Conservation (phyloP, 257 asterid genomes). For the Ilex aquifolium region DNA sequence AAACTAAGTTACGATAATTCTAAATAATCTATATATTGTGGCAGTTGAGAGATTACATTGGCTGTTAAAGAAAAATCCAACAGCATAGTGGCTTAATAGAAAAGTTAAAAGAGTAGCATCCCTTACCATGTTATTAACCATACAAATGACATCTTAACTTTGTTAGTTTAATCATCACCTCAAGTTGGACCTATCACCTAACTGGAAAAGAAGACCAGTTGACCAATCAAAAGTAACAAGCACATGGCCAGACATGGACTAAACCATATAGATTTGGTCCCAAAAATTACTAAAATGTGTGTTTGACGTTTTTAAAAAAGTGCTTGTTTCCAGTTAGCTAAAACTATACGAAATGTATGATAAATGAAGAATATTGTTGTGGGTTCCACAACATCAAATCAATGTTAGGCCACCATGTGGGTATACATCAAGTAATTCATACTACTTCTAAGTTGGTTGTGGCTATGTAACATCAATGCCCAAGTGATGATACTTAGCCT, state of each 20-base stretch:
- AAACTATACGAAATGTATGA: conserved; percentile 20
- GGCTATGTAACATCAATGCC: too few species aligned
- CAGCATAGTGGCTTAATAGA: conserved; percentile 27
- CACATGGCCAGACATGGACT: conserved; percentile 43
- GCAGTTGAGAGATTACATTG: background rate
- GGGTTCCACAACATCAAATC: conserved; percentile 33
- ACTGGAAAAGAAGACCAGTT: conserved; percentile 28
- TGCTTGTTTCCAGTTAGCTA: conserved; percentile 19
- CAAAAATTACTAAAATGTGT: conserved; percentile 15
- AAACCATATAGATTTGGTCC: conserved; percentile 29
- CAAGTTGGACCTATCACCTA: conserved; percentile 30
- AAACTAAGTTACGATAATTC: too few species aligned
- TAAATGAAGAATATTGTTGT: conserved; percentile 13
- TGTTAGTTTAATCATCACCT: conserved; percentile 34
- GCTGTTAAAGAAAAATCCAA: conserved; percentile 8
- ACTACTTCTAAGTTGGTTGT: too few species aligned
- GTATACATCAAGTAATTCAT: background rate
- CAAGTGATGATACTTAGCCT: background rate
- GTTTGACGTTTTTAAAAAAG: conserved; percentile 26
- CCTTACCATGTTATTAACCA: background rate
- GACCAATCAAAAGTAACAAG: conserved; percentile 22
- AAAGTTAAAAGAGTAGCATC: conserved; percentile 15
- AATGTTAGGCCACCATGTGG: conserved; percentile 37
- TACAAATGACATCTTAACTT: conserved; percentile 23
- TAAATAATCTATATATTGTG: too few species aligned